Conservation (phyloP, 768 basidiomycete species). For the Myochromella boudieri region DNA sequence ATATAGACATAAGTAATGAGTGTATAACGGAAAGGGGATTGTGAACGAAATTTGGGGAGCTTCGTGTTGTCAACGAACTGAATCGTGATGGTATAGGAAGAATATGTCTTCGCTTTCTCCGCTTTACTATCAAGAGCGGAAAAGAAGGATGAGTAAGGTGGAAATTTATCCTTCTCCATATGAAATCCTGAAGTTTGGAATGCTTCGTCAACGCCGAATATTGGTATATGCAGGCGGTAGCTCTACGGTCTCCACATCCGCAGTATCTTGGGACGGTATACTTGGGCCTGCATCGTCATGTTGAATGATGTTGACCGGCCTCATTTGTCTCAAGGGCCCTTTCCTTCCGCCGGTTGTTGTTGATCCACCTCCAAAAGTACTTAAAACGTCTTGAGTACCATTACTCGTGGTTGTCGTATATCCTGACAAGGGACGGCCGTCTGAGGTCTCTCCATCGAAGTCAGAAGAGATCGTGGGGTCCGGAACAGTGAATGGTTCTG, state of each 20-base stretch:
- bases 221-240: conserved; percentile 83
- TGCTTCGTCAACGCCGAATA: conserved; percentile 32
- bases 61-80: too few relatives aligned
- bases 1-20: neutral
- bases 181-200: too few relatives aligned
- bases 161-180: too few relatives aligned
- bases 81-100: neutral
- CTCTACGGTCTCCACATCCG: conserved; percentile 72
- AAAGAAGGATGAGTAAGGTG: too few relatives aligned
- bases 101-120: neutral
- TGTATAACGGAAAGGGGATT: neutral
- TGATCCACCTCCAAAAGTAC: conserved; percentile 22
- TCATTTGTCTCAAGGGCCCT: conserved; percentile 49
- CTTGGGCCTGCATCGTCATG: conserved; percentile 81
- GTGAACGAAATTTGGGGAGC: neutral
- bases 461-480: conserved; percentile 48
- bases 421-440: conserved; percentile 36
- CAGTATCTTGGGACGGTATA: conserved; percentile 25
- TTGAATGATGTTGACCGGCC: conserved; percentile 79
- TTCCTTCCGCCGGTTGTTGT: conserved; percentile 37
- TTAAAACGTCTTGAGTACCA: conserved; percentile 43
- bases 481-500: conserved; percentile 74
- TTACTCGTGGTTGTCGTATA: conserved; percentile 42
- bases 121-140: too few relatives aligned
- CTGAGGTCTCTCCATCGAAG: conserved; percentile 23